Base-by-base conservation (phyloP, 306 rosid genomes). In the Castanopsis chinensis region DNA sequence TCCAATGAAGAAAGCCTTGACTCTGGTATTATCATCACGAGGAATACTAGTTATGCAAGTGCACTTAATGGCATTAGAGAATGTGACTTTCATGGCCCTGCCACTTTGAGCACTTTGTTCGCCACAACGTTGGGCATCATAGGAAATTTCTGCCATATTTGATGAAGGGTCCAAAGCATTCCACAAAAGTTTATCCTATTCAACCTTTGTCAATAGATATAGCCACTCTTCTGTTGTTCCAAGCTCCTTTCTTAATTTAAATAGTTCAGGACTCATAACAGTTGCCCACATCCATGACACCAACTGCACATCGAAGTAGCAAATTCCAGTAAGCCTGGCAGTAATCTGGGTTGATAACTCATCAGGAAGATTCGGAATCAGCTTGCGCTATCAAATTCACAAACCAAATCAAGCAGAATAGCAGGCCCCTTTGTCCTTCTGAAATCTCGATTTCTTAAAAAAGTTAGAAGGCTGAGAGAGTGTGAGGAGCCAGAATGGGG, bases 201-300 rank as follows among this genome's bases (percentile, higher is more conserved):
- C 94, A 71, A 86, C 80, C 83, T 95, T 92, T 1, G 91, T 88
- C 88, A 95, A 79, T 57, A 92, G 52, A 83, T 92, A 95, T 9
- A 95, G 83, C 99, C 99, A 92, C 78, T 95, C 99, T 84, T 95
- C 99, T n/a, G 92, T 90, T 4, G 87, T 86, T 59, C 96, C 88
- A 3, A 95, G 88, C 76, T 91, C 99, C 81, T 89, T 90, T 74
- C 98, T 89, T 71, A 92, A 76, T 72, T 88, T 74, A 72, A 82
- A 91, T 15, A 95, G 86, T 57, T 92, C 92, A 4, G 85, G 76
- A 84, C 91, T 84, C 74, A 23, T 82, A 72, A 95, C 77, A 61
- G 85, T 86, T 57, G 83, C 79, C 99, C 99, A 95, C 77, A 83
- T 92, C 81, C 85, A 82, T 1, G 99, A 91, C 45, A 95, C 98